phyloP scores from a whole-genome alignment of 305 asterid genomes.

The Fraxinus sp. region DNA sequence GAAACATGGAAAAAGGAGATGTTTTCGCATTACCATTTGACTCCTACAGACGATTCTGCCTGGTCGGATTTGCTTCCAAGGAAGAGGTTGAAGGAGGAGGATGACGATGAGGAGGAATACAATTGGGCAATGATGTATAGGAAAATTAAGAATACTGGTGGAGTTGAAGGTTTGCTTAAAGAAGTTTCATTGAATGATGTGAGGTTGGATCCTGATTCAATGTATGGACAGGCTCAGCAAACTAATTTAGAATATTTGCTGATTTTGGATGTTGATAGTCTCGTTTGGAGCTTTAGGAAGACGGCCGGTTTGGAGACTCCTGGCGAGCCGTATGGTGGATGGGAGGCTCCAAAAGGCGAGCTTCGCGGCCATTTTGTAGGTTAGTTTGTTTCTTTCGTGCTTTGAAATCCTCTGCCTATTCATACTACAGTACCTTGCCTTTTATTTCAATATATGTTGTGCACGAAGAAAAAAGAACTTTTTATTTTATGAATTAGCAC shows the following conservation, averaged over 20 bases:
- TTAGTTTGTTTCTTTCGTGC: conserved; percentile 26
- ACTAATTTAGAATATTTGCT: conserved; percentile 82
- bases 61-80: conserved; percentile 74
- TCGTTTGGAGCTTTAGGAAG: conserved; percentile 81
- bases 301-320: conserved; percentile 61
- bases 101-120: conserved; percentile 40
- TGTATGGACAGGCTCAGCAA: conserved; percentile 70
- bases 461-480: not conserved
- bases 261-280: conserved; percentile 70
- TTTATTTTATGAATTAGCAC: not conserved
- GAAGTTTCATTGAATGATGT: conserved; percentile 71
- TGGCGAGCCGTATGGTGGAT: conserved; percentile 76
- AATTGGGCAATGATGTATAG: conserved; percentile 58
- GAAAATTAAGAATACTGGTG: conserved; percentile 44
- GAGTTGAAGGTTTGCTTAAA: conserved; percentile 31
- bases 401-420: not conserved
- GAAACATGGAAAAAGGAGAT: conserved; percentile 61
- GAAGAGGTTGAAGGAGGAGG: conserved; percentile 59
- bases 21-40: conserved; percentile 63
- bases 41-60: conserved; percentile 74
- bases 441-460: not conserved
- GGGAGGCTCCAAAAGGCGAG: conserved; percentile 63
- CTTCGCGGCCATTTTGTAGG: conserved; percentile 97
- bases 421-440: not conserved
- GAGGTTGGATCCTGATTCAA: conserved; percentile 57